These are phyloP conservation scores for Corynascus novoguineensis DNA, from an alignment of 495 filamentous ascomycete species.

Conservation along the genomic window DNA sequence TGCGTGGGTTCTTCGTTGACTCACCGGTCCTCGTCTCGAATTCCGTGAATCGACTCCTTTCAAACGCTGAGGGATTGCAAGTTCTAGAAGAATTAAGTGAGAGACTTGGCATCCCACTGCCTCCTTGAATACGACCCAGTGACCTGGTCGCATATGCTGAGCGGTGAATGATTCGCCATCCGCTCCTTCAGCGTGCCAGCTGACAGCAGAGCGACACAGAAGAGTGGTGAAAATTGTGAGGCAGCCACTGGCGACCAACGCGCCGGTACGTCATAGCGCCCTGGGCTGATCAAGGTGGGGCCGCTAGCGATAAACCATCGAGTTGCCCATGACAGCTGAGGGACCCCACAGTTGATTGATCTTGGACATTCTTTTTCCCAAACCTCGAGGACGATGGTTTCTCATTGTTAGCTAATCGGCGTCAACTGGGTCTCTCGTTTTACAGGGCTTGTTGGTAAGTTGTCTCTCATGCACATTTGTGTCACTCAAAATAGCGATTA, in stretches of 20 bases:
- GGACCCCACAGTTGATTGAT: constrained; percentile 14
- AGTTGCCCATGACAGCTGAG: constrained; percentile 22
- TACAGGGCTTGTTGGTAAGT: background rate
- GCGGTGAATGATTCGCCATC: background rate
- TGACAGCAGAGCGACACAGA: background rate
- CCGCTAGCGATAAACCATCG: background rate
- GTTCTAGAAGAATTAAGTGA: too few species aligned
- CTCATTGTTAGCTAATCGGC: background rate
- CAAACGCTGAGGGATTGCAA: too few species aligned
- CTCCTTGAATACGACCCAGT: too few species aligned
- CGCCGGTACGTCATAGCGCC: constrained; percentile 12
- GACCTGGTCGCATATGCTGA: too few species aligned
- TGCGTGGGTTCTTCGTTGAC: too few species aligned
- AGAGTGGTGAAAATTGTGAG: background rate
- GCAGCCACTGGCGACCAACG: background rate
- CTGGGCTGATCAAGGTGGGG: background rate
- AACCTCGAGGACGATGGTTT: background rate
- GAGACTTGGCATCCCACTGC: too few species aligned
- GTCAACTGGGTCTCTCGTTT: background rate
- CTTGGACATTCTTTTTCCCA: background rate
- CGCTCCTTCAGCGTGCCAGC: background rate
- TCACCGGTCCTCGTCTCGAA: too few species aligned
- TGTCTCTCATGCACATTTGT: background rate
- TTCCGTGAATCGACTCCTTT: too few species aligned
- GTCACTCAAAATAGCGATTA: background rate